Conservation (phyloP, 306 rosid genomes). For the Nissolia schottii region DNA sequence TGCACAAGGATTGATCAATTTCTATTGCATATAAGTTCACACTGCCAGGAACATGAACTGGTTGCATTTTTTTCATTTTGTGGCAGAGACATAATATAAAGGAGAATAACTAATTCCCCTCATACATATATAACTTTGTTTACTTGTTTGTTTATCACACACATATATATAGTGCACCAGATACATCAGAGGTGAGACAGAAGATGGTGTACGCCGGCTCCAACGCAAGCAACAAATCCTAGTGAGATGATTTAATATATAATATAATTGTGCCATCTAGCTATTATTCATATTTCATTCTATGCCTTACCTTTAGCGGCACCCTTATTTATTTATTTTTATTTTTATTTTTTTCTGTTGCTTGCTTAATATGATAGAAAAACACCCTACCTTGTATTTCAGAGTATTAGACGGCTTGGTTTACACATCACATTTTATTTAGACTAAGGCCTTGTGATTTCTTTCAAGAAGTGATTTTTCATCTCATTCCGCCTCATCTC, state of each 20-base stretch:
- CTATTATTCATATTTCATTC: not conserved
- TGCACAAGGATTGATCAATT: not conserved
- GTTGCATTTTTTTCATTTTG: not conserved
- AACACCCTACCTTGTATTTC: conserved; percentile 2
- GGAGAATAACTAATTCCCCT: not conserved
- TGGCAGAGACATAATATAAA: not conserved
- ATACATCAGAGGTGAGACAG: conserved; percentile 37
- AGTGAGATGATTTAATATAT: conserved; percentile 34
- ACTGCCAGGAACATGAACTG: not conserved
- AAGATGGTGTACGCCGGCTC: conserved; percentile 51
- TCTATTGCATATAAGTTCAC: not conserved
- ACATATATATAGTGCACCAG: conserved; percentile 33
- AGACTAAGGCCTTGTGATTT: not conserved
- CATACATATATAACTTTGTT: not conserved
- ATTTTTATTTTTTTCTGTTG: not conserved
- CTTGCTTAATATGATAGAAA: conserved; percentile 1
- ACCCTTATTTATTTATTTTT: not conserved
- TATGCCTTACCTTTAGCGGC: conserved; percentile 8
- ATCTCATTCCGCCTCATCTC: no score
- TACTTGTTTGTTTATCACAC: not conserved
- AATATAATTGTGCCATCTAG: conserved; percentile 5
- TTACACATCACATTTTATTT: conserved; percentile 12
- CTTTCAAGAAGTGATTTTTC: no score
- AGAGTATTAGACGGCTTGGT: not conserved
- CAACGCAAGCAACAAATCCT: conserved; percentile 44